These are phyloP conservation scores for Phytophthora foliorum DNA, from an alignment of 352 stramenopile genomes.

Conservation along the genomic window DNA sequence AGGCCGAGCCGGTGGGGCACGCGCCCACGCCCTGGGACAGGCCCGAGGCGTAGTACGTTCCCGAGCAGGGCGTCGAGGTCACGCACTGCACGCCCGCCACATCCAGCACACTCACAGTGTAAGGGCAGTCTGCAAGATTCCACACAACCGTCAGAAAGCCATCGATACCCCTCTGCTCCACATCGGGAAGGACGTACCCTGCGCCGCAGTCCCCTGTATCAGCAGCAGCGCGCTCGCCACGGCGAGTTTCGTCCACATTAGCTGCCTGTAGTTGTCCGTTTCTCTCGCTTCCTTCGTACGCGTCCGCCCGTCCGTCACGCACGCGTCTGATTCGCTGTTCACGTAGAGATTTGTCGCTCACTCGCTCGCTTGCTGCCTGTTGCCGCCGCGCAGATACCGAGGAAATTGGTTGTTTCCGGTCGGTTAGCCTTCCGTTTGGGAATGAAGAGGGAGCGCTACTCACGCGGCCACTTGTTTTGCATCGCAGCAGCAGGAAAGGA, in stretches of 20 bases:
- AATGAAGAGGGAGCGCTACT: slow-evolving; percentile 42
- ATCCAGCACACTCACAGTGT: slow-evolving; percentile 75
- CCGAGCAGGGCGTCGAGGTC: slow-evolving; percentile 61
- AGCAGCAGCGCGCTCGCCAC: slow-evolving; percentile 29
- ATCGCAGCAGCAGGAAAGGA: slow-evolving; percentile 21
- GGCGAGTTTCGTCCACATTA: slow-evolving; percentile 40
- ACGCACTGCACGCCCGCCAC: slow-evolving; percentile 66
- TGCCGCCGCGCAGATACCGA: slow-evolving; percentile 46
- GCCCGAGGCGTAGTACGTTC: slow-evolving; percentile 61
- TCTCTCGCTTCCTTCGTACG: slow-evolving; percentile 11
- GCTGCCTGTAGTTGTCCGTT: slow-evolving; percentile 12
- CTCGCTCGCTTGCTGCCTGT: not conserved
- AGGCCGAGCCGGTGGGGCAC: slow-evolving; percentile 62
- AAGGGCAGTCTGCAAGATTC: slow-evolving; percentile 51
- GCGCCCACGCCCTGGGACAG: slow-evolving; percentile 59
- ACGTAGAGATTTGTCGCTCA: not conserved
- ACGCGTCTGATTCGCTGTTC: slow-evolving; percentile 14
- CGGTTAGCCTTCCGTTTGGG: slow-evolving; percentile 48
- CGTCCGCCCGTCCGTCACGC: slow-evolving; percentile 12
- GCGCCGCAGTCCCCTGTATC: slow-evolving; percentile 8
- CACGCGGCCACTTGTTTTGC: slow-evolving; percentile 13
- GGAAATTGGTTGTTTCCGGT: slow-evolving; percentile 36
- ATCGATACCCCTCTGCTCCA: no score
- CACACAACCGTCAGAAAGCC: not conserved
- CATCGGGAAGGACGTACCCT: slow-evolving; percentile 16